Percentiles rank a stretch among this genome's conserved stretches.
These are phyloP conservation scores for Meripilus lineatus DNA, from an alignment of 1,284 basidiomycete species.

Conservation along the genomic window DNA sequence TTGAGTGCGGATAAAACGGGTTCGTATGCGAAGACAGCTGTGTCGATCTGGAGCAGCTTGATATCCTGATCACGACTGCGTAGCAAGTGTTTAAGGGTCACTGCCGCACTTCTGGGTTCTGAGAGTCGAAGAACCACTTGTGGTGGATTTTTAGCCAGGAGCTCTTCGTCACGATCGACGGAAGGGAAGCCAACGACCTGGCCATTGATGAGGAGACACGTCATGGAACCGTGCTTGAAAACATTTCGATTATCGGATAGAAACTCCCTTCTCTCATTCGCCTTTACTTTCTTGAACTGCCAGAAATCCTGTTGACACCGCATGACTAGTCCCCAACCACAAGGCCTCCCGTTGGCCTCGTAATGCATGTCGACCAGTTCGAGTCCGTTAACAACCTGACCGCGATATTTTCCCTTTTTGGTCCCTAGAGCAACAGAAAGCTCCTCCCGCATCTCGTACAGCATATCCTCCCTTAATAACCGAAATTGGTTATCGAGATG, in stretches of 20 bases:
- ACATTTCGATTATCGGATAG: conserved; percentile 39
- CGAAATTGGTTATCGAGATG: conserved; percentile 66
- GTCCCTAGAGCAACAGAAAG: conserved; percentile 37
- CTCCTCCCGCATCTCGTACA: conserved; percentile 59
- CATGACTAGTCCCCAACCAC: conserved; percentile 44
- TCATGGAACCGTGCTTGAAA: conserved; percentile 46
- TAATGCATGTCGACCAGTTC: conserved; percentile 32
- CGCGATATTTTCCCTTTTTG: conserved; percentile 43
- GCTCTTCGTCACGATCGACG: conserved; percentile 48
- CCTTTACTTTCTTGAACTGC: conserved; percentile 31
- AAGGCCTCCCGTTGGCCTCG: conserved; percentile 21
- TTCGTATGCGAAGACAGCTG: conserved; percentile 56
- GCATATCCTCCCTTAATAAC: conserved; percentile 60
- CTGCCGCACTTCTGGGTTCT: conserved; percentile 33
- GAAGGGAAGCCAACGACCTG: conserved; percentile 49
- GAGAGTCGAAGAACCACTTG: conserved; percentile 48
- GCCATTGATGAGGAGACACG: conserved; percentile 44
- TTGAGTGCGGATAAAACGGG: conserved; percentile 53
- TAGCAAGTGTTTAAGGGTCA: conserved; percentile 37
- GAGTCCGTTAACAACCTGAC: conserved; percentile 38
- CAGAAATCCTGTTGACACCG: conserved; percentile 39
- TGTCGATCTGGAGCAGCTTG: conserved; percentile 52
- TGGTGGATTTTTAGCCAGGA: conserved; percentile 42
- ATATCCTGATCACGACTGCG: conserved; percentile 24
- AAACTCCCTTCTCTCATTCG: conserved; percentile 21